A percentile compares a stretch with the other conserved stretches of the same genome.
These are phyloP conservation scores for Colletotrichum melonis DNA, from an alignment of 2,329 filamentous ascomycete species.

Conservation along the genomic window DNA sequence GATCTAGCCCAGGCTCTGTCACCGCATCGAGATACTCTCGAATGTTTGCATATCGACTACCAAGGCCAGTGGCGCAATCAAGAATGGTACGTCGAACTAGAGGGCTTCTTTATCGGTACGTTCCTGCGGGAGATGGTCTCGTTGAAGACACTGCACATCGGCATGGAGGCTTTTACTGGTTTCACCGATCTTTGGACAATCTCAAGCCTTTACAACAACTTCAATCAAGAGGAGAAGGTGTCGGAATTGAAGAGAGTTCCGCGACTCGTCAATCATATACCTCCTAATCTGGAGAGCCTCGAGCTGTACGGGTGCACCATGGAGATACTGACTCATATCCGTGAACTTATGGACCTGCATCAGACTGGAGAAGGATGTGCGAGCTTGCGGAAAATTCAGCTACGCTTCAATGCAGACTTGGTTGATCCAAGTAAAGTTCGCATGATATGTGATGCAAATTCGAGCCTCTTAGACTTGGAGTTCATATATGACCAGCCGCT, in stretches of 20 bases:
- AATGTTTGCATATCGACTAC: background rate
- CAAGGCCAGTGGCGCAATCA: background rate
- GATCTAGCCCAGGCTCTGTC: background rate
- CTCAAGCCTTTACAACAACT: background rate
- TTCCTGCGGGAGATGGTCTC: background rate
- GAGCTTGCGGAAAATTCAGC: background rate
- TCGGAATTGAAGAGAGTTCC: background rate
- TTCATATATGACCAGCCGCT: background rate
- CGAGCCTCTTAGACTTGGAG: background rate
- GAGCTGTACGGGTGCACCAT: background rate
- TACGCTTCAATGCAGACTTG: background rate
- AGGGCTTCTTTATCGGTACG: background rate
- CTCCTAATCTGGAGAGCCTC: background rate
- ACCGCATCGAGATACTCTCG: background rate
- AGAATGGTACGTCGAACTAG: background rate
- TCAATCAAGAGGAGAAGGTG: background rate
- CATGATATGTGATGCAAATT: background rate
- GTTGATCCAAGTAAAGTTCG: background rate
- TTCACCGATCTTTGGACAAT: background rate
- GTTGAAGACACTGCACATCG: background rate
- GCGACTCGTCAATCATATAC: background rate
- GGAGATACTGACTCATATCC: background rate
- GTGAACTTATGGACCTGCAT: background rate
- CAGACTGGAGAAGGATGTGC: background rate
- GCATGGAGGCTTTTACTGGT: conserved; percentile 10